Conservation (phyloP, 257 asterid species). For the Solanum clarkiae region DNA sequence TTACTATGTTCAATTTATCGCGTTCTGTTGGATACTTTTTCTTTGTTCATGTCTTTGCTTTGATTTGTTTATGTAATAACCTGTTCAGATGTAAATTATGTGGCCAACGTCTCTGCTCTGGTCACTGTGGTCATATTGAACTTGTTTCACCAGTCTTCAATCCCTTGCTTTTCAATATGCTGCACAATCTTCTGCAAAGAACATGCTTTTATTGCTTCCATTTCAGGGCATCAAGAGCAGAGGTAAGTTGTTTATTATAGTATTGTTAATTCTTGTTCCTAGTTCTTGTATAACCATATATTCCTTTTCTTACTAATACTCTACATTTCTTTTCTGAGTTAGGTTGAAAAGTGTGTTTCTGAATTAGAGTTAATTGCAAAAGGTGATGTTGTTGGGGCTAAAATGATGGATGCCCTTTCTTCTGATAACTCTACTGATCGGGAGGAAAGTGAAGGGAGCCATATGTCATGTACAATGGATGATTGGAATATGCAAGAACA, state of each 20-base stretch:
- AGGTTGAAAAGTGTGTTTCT: slow-evolving; percentile 51
- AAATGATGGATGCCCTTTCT: slow-evolving; percentile 16
- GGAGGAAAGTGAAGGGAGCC: slow-evolving; percentile 59
- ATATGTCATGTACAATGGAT: slow-evolving; percentile 31
- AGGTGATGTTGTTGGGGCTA: slow-evolving; percentile 71
- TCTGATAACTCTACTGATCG: slow-evolving; percentile 6
- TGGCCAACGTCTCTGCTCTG: slow-evolving; percentile 57
- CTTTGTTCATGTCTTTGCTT: background rate
- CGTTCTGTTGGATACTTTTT: background rate
- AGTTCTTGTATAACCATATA: background rate
- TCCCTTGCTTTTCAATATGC: slow-evolving; percentile 49
- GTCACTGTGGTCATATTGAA: slow-evolving; percentile 90
- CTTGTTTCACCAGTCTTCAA: slow-evolving; percentile 69
- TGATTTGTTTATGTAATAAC: background rate
- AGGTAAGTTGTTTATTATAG: slow-evolving; percentile 33
- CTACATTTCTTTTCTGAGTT: background rate
- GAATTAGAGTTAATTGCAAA: slow-evolving; percentile 43
- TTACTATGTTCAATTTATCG: background rate
- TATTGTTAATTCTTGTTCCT: background rate
- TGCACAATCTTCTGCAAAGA: slow-evolving; percentile 43
- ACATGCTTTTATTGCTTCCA: slow-evolving; percentile 58
- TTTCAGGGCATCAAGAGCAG: slow-evolving; percentile 32
- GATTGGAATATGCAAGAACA: slow-evolving; percentile 17
- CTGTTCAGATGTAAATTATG: slow-evolving; percentile 73
- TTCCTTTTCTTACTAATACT: background rate